phyloP scores from a whole-genome alignment of 2,329 filamentous ascomycete genomes.

The Alternaria novae-zelandiae region DNA sequence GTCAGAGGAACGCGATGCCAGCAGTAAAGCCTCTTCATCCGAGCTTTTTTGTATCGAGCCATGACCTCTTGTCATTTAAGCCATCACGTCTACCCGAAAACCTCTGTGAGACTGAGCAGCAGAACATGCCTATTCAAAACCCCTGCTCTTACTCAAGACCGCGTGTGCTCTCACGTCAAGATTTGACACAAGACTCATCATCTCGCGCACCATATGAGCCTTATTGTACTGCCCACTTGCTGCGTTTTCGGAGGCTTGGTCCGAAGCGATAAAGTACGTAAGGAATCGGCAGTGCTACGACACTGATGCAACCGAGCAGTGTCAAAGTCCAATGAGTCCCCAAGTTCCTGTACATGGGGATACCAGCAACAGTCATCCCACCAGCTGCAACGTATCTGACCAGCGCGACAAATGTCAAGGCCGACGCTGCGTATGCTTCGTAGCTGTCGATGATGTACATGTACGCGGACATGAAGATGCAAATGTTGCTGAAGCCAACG shows the following conservation, averaged over 20 bases:
- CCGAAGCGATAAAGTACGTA: conserved; percentile 55
- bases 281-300: conserved; percentile 47
- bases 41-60: neutral
- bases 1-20: neutral
- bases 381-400: conserved; percentile 51
- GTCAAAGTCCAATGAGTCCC: conserved; percentile 45
- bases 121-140: neutral
- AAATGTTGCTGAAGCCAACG: conserved; percentile 5
- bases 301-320: conserved; percentile 42
- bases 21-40: neutral
- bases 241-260: conserved; percentile 11
- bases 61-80: accelerated
- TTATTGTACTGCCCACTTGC: conserved; percentile 1
- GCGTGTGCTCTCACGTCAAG: neutral
- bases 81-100: neutral
- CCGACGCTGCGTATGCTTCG: conserved; percentile 59
- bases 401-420: conserved; percentile 51
- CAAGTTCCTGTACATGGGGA: conserved; percentile 50
- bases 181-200: neutral
- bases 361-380: conserved; percentile 49
- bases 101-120: neutral
- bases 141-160: neutral
- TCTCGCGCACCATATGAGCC: neutral
- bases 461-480: conserved; percentile 56
- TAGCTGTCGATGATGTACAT: conserved; percentile 67